A percentile compares a stretch with the other conserved stretches of the same genome.
Conservation (phyloP, 805 yeast genomes). For the Yarrowia porcina region DNA sequence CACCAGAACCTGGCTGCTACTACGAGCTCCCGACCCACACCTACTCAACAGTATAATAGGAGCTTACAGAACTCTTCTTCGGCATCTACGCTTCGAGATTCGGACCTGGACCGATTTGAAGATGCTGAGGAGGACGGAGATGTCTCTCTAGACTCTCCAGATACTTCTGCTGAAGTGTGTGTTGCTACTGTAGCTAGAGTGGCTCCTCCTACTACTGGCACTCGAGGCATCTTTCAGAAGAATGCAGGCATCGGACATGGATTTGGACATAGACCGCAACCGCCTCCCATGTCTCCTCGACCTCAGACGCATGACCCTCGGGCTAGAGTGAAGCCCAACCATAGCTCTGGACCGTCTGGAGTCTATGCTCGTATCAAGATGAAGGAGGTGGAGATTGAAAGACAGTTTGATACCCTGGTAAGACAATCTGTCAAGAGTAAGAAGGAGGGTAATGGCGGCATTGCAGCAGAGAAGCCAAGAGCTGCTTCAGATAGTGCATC, state of each 20-base stretch:
- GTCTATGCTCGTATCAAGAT: conserved; percentile 21
- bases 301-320: conserved; percentile 15
- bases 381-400: conserved; percentile 18
- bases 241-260: conserved; percentile 13
- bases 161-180: neutral
- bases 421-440: conserved; percentile 15
- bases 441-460: conserved; percentile 6
- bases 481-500: conserved; percentile 10
- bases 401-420: conserved; percentile 12
- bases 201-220: conserved; percentile 5
- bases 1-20: no score
- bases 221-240: conserved; percentile 14
- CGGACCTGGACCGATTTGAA: conserved; percentile 18
- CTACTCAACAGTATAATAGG: neutral
- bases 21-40: no score
- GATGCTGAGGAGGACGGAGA: conserved; percentile 12
- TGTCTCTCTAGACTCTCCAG: conserved; percentile 11
- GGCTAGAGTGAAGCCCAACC: neutral
- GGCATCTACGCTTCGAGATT: neutral
- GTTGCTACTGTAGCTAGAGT: conserved; percentile 14
- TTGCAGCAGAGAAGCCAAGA: neutral
- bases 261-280: neutral
- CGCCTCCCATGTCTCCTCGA: neutral
- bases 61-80: neutral
- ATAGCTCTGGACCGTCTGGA: neutral